Conservation (phyloP, 768 basidiomycete genomes). For the Gloeophyllum trabeum region DNA sequence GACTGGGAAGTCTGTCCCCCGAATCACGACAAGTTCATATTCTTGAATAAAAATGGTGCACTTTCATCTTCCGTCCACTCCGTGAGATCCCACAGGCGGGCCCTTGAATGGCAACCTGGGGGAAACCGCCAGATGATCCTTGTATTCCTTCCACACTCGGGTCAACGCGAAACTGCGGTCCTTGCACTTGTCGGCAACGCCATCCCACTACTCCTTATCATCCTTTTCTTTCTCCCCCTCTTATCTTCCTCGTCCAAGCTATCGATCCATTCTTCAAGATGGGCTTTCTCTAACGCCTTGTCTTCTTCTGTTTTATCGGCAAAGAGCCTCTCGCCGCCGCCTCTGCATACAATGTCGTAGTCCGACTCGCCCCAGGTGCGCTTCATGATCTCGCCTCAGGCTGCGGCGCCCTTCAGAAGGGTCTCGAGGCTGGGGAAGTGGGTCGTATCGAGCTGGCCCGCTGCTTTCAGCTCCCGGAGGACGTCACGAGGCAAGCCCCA, state of each 20-base stretch:
- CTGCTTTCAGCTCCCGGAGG: not conserved
- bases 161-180: slow-evolving; percentile 13
- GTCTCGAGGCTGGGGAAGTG: slow-evolving; percentile 22
- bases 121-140: slow-evolving; percentile 12
- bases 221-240: slow-evolving; percentile 3
- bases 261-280: slow-evolving; percentile 5
- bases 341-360: slow-evolving; percentile 22
- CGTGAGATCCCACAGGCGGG: slow-evolving; percentile 23
- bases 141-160: slow-evolving; percentile 28
- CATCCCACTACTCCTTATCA: slow-evolving; percentile 14
- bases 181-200: slow-evolving; percentile 20
- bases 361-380: slow-evolving; percentile 10
- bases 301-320: slow-evolving; percentile 5
- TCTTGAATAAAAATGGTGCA: slow-evolving; percentile 17
- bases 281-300: slow-evolving; percentile 3
- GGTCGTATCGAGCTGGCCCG: slow-evolving; percentile 13
- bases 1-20: too few relatives aligned
- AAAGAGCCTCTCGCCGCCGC: slow-evolving; percentile 21
- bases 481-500: slow-evolving; percentile 20
- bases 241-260: slow-evolving; percentile 3
- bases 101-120: slow-evolving; percentile 19
- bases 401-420: slow-evolving; percentile 16
- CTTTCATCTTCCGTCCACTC: slow-evolving; percentile 22
- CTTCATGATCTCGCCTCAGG: slow-evolving; percentile 17
- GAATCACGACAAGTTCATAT: too few relatives aligned